These are phyloP conservation scores for Trichoderma erinaceum DNA, from an alignment of 495 filamentous ascomycete genomes.

Conservation along the genomic window DNA sequence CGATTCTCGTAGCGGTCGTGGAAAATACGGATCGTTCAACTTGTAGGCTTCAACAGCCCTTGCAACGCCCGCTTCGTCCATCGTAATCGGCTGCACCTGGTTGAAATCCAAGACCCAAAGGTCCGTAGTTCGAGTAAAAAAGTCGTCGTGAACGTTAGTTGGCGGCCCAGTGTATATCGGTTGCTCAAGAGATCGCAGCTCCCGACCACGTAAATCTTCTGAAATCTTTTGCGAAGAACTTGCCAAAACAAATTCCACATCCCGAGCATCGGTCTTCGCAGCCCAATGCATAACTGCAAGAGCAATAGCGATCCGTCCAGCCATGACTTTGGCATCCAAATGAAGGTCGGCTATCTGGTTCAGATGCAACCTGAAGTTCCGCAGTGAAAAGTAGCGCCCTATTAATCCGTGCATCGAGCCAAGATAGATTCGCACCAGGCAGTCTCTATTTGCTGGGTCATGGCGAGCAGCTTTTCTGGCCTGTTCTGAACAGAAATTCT, in stretches of 20 bases:
- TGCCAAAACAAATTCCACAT: slow-evolving; percentile 22
- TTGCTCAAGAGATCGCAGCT: no score
- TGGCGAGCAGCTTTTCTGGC: slow-evolving; percentile 13
- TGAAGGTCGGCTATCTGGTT: slow-evolving; percentile 19
- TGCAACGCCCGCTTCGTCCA: slow-evolving; percentile 24
- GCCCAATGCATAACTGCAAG: slow-evolving; percentile 22
- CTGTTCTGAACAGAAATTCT: slow-evolving; percentile 23
- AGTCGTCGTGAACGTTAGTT: no score
- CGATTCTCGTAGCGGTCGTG: slow-evolving; percentile 18
- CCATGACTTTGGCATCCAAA: slow-evolving; percentile 15
- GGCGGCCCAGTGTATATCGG: no score
- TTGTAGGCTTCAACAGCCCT: slow-evolving; percentile 21
- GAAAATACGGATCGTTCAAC: slow-evolving; percentile 24
- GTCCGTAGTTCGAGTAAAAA: slow-evolving; percentile 15
- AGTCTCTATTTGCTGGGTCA: slow-evolving; percentile 23
- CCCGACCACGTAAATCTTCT: not conserved
- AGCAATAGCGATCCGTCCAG: slow-evolving; percentile 16
- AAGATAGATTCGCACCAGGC: slow-evolving; percentile 27
- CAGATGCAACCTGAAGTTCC: slow-evolving; percentile 21
- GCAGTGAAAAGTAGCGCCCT: slow-evolving; percentile 16
- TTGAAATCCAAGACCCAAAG: slow-evolving; percentile 28
- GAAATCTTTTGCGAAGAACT: slow-evolving; percentile 7
- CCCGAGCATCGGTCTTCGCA: slow-evolving; percentile 18
- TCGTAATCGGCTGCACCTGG: slow-evolving; percentile 22
- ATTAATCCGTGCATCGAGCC: slow-evolving; percentile 19